These are phyloP conservation scores for Hirschioporus abietinus DNA, from an alignment of 768 basidiomycete genomes.

Conservation along the genomic window DNA sequence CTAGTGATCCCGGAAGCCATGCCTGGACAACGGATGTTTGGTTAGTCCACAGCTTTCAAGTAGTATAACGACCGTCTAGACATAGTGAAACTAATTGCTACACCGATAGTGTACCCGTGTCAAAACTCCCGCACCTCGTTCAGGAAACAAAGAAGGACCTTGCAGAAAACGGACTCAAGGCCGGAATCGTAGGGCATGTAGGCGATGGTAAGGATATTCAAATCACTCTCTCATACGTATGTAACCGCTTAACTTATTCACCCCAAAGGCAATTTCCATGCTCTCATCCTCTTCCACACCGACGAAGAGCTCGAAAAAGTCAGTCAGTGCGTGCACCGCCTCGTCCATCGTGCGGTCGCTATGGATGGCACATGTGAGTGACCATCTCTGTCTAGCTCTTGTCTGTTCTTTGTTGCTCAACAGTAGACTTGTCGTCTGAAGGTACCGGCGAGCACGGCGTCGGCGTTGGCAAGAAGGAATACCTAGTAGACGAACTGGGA, in stretches of 20 bases:
- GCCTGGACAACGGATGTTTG: slow-evolving; percentile 92
- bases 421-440: slow-evolving; percentile 19
- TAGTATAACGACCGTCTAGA: not conserved
- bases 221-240: not conserved
- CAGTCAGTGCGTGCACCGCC: slow-evolving; percentile 58
- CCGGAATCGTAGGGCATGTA: slow-evolving; percentile 79
- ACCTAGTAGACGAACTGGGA: slow-evolving; percentile 80
- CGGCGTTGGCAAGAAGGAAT: slow-evolving; percentile 82
- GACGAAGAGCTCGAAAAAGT: slow-evolving; percentile 53
- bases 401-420: slow-evolving; percentile 7
- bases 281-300: slow-evolving; percentile 51
- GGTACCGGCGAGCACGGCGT: slow-evolving; percentile 88
- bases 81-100: not conserved
- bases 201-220: slow-evolving; percentile 56
- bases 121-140: slow-evolving; percentile 61
- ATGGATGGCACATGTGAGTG: slow-evolving; percentile 72
- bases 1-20: slow-evolving; percentile 53
- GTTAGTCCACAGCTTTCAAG: slow-evolving; percentile 31
- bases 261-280: slow-evolving; percentile 37
- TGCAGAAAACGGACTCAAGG: slow-evolving; percentile 43
- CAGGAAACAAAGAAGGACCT: slow-evolving; percentile 80
- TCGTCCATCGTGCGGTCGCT: slow-evolving; percentile 64
- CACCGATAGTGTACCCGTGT: slow-evolving; percentile 56
- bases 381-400: not conserved
- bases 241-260: not conserved